phyloP scores from a whole-genome alignment of 2,329 filamentous ascomycete genomes.

The Beauveria asiatica region DNA sequence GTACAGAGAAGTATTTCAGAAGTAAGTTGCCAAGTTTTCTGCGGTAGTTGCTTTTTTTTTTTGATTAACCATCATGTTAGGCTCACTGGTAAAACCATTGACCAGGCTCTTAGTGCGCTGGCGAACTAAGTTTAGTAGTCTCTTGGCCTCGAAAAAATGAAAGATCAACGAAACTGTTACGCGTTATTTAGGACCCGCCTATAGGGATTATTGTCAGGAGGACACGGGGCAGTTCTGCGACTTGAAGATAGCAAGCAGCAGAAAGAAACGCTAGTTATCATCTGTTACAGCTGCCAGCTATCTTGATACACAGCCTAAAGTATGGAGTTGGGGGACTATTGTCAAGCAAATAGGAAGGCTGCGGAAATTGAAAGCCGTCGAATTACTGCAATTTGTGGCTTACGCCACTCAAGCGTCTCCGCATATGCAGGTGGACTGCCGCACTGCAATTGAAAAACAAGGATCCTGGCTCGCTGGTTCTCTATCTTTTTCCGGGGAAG shows the following conservation, averaged over 20 bases:
- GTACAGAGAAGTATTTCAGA: conserved; percentile 63
- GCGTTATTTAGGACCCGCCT: neutral
- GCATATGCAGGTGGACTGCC: neutral
- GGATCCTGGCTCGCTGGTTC: neutral
- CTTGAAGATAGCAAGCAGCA: neutral
- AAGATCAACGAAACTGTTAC: neutral
- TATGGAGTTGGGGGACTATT: neutral
- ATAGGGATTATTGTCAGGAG: neutral
- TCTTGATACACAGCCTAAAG: neutral
- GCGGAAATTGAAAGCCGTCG: neutral
- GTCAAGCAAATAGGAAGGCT: neutral
- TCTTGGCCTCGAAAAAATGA: neutral
- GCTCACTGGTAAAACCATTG: conserved; percentile 13
- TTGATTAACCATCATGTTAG: neutral
- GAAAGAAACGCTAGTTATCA: neutral
- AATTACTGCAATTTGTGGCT: neutral
- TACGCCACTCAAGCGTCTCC: neutral
- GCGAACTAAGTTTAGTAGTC: conserved; percentile 12
- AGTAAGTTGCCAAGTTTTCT: neutral
- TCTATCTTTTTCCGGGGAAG: neutral
- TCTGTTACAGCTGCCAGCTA: neutral
- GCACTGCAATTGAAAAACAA: neutral
- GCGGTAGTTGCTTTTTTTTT: no score
- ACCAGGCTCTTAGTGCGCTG: conserved; percentile 11
- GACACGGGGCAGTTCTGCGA: neutral